Percentiles rank a stretch among this genome's conserved stretches.
Evolutionary conservation across 208 protist species (phyloP).

Genomic region (Crithidia brevicula): DNA sequence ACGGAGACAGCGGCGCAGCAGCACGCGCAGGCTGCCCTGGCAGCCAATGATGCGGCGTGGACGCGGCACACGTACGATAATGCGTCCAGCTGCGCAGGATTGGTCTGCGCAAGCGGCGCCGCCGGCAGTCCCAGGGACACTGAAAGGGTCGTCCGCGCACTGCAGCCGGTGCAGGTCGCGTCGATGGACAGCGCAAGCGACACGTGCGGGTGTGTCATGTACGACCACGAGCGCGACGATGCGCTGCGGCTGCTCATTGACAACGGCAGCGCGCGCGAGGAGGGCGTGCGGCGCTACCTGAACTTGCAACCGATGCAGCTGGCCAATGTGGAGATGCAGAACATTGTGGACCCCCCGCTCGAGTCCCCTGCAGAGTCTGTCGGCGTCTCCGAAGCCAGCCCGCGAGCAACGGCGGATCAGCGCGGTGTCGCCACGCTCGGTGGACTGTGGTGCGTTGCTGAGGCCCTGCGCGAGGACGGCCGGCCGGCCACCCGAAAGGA

Average conservation of each 20-base stretch:
- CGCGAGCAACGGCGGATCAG: conserved; percentile 17
- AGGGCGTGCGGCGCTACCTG: conserved; percentile 56
- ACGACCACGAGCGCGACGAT: conserved; percentile 22
- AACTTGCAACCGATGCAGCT: conserved; percentile 79
- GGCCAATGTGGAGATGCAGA: conserved; percentile 51
- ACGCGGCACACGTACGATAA: conserved; percentile 40
- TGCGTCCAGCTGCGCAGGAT: conserved; percentile 16
- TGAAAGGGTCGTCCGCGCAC: conserved; percentile 45
- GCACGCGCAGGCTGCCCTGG: conserved; percentile 20
- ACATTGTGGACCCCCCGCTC: conserved; percentile 34
- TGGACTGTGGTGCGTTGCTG: conserved; percentile 77
- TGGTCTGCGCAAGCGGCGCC: conserved; percentile 15
- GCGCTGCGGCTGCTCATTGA: conserved; percentile 38
- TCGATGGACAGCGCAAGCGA: conserved; percentile 4
- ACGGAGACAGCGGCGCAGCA: conserved; percentile 14
- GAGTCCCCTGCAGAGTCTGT: conserved; percentile 24
- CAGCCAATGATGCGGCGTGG: conserved; percentile 29
- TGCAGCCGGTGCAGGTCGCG: conserved; percentile 54
- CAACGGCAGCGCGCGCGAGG: conserved; percentile 34
- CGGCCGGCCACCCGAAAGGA: conserved; percentile 40
- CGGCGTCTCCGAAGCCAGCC: conserved; percentile 8
- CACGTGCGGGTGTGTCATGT: conserved; percentile 51
- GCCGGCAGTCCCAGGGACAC: conserved; percentile 19
- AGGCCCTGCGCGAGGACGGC: conserved; percentile 55
- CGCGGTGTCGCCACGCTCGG: conserved; percentile 58